A percentile compares a stretch with the other conserved stretches of the same genome.
Conservation (phyloP, 2,329 filamentous ascomycete species). For the Bipolaris bicolor region DNA sequence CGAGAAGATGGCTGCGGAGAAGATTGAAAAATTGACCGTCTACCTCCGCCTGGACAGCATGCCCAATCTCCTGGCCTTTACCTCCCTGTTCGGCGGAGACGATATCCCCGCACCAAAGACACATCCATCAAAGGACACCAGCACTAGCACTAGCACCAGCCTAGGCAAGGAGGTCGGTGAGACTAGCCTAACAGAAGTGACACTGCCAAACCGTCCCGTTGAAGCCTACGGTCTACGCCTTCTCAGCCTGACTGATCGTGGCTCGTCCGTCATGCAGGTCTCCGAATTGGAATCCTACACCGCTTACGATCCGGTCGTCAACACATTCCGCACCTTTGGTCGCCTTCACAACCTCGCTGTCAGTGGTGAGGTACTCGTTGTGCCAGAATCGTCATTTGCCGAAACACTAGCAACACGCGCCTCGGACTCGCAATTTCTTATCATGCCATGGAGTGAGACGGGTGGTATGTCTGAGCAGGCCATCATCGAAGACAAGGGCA, state of each 20-base stretch:
- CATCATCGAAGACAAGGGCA: constrained; percentile 56
- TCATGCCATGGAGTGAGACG: constrained; percentile 90
- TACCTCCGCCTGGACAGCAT: constrained; percentile 86
- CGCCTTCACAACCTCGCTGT: constrained; percentile 83
- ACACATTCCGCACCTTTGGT: constrained; percentile 87
- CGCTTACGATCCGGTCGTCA: constrained; percentile 78
- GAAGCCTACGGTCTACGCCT: constrained; percentile 85
- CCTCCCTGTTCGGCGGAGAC: constrained; percentile 73
- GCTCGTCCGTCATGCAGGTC: constrained; percentile 94
- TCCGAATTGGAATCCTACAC: constrained; percentile 76
- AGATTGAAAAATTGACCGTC: constrained; percentile 72
- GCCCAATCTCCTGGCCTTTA: constrained; percentile 79
- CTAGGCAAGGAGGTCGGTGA: constrained; percentile 31
- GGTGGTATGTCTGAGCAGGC: constrained; percentile 74
- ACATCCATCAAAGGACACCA: constrained; percentile 46
- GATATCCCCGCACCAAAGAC: constrained; percentile 50
- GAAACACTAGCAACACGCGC: constrained; percentile 75
- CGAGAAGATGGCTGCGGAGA: constrained; percentile 57
- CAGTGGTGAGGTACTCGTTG: constrained; percentile 79
- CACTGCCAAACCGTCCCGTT: constrained; percentile 57
- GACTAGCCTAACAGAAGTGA: constrained; percentile 18
- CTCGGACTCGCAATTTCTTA: constrained; percentile 66
- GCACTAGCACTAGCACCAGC: constrained; percentile 7
- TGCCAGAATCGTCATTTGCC: constrained; percentile 78
- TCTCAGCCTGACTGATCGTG: constrained; percentile 86